Base-by-base conservation (phyloP, 345 rosid genomes). In the Cochlearia excelsa region DNA sequence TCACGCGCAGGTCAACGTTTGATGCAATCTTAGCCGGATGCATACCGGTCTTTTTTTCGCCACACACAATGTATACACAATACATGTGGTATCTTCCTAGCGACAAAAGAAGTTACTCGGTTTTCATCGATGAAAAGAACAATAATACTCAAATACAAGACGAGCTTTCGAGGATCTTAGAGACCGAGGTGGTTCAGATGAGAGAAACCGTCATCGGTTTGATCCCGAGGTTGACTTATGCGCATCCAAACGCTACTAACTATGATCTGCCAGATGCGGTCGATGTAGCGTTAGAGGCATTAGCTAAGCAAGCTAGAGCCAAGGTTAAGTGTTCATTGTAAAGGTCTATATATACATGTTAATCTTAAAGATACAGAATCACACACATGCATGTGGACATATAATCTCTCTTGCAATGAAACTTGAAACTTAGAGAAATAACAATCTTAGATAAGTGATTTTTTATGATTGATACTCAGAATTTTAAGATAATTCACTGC, bases 21-120 rank as follows among this genome's bases (percentile, higher is more conserved):
- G 85, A 83, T 55, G 68, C 88, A 4, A 80, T 83, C 1, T 30
- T 83, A 26, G 78, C 80, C 0, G 80, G 85, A 1, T 83, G 83
- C 48, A 80, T 80, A 40, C 88, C 81, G 0, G 85, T 83, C 2
- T 83, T 83, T 65, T 83, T 83, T 56, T 80, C 78, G 51, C 81
- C 77, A 1, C 67, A 53, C 10, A 78, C 88, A 0, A 78, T 75
- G 7, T 83, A 77, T 51, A 62, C 64, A 37, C 80, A 83, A 31
- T 83, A 83, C 51, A 39, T 9, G 42, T 83, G 88, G 88, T 63
- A 78, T 72, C 64, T 83, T 3, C 83, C 88, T 0, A 72, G 61
- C 46, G 68, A 80, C 26, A 51, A 9, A 26, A 28, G 62, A 5
- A 65, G 74, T 43, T 83, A 78, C 54, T 80, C 82, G 0, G 68